These are phyloP conservation scores for Dimargaris cristalligena DNA, from an alignment of 192 early-diverging fungal genomes.

Conservation along the genomic window DNA sequence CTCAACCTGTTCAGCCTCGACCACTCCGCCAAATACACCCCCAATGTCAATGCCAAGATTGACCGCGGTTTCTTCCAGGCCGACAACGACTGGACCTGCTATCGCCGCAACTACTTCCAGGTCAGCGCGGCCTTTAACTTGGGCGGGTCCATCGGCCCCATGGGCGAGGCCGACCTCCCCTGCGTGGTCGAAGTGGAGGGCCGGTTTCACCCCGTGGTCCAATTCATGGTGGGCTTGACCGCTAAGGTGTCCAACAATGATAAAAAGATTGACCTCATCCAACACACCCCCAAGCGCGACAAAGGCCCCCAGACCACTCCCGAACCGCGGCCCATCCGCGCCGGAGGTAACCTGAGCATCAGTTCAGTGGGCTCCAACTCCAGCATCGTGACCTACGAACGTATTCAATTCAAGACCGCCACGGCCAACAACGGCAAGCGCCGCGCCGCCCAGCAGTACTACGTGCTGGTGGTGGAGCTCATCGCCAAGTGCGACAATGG, in stretches of 20 bases:
- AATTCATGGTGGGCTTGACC: slow-evolving; percentile 60
- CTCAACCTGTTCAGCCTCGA: slow-evolving; percentile 48
- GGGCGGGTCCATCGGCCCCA: slow-evolving; percentile 21
- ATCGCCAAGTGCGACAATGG: slow-evolving; percentile 52
- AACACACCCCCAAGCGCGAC: slow-evolving; percentile 83
- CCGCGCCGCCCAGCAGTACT: slow-evolving; percentile 88
- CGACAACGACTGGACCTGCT: slow-evolving; percentile 82
- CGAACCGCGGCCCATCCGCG: slow-evolving; percentile 32
- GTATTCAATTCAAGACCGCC: slow-evolving; percentile 92
- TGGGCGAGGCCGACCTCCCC: slow-evolving; percentile 32
- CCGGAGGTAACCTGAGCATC: slow-evolving; percentile 39
- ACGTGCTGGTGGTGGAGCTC: slow-evolving; percentile 64
- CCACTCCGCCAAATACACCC: slow-evolving; percentile 32
- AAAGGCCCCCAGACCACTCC: slow-evolving; percentile 77
- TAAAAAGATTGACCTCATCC: slow-evolving; percentile 63
- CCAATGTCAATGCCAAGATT: slow-evolving; percentile 57
- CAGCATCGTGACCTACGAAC: slow-evolving; percentile 63
- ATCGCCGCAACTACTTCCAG: slow-evolving; percentile 90
- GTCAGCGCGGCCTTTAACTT: slow-evolving; percentile 47
- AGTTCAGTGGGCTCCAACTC: slow-evolving; percentile 20
- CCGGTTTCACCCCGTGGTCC: slow-evolving; percentile 31
- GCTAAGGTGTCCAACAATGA: slow-evolving; percentile 56
- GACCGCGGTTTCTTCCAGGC: slow-evolving; percentile 89
- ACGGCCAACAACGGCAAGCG: slow-evolving; percentile 93
- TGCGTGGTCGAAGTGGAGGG: slow-evolving; percentile 48